Evolutionary conservation across 352 stramenopile species (phyloP).

Genomic region (Pythium guiyangense): DNA sequence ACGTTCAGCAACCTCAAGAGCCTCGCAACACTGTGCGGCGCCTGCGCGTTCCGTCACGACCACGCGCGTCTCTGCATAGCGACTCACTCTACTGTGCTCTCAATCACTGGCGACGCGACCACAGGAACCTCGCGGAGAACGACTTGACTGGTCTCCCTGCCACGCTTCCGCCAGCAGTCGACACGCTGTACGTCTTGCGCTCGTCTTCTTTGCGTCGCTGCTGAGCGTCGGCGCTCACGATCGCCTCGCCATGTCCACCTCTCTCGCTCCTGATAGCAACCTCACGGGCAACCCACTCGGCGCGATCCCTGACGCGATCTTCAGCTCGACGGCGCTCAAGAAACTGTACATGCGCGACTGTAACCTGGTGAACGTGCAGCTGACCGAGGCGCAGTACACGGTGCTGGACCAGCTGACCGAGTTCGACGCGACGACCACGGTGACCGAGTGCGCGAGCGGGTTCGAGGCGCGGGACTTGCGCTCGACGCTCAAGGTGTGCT

Average conservation of each 20-base stretch:
- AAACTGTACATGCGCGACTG: slow-evolving; percentile 40
- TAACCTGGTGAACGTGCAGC: slow-evolving; percentile 53
- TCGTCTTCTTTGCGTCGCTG: not conserved
- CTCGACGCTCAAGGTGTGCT: not conserved
- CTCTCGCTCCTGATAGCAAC: slow-evolving; percentile 19
- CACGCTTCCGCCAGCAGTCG: no score
- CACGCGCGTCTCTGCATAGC: no score
- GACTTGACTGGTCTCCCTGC: no score
- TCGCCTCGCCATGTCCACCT: not conserved
- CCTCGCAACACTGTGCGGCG: no score
- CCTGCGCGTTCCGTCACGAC: no score
- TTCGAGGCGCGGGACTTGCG: slow-evolving; percentile 6
- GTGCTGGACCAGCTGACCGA: slow-evolving; percentile 34
- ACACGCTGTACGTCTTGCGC: no score
- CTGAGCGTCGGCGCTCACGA: not conserved
- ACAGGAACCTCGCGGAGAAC: no score
- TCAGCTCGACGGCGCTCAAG: slow-evolving; percentile 35
- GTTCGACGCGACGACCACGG: slow-evolving; percentile 39
- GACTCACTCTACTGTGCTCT: no score
- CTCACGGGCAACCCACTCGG: slow-evolving; percentile 40
- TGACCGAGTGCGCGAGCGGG: slow-evolving; percentile 23
- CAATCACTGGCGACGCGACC: no score
- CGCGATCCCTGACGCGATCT: slow-evolving; percentile 41
- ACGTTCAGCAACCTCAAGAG: no score
- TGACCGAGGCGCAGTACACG: slow-evolving; percentile 30